Evolutionary conservation across 305 asterid genomes (phyloP), one percentile per base, ranked within the genome.

Genomic region (Rubia balearica): DNA sequence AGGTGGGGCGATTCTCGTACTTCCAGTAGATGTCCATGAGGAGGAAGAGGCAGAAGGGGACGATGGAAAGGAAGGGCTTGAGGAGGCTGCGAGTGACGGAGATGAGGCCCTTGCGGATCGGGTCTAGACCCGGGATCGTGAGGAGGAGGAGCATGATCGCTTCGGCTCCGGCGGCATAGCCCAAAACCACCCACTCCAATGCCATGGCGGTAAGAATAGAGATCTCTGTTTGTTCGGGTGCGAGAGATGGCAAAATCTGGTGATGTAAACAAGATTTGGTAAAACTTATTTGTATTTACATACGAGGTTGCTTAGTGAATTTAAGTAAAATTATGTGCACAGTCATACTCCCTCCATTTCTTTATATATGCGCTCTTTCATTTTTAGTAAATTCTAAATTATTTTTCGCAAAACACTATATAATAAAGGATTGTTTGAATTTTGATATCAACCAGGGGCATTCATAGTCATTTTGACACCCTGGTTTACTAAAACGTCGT

Each of bases 101-200:
- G 83, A 92, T 84, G n/a, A 92, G 85, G 22, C 98, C 97, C 72
- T 90, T 90, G 1, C 98, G 93, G 16, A 82, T 74, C 49, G 93
- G 80, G 78, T 84, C 82, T 14, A 90, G 87, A 6, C 93, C 95
- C 8, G 95, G 95, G 45, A 92, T n/a, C 63, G 98, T 92, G 12
- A 92, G 86, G 70, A 92, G 87, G 45, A 92, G 89, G 74, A 92
- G 87, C 97, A 92, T 87, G 75, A 92, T 84, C 7, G 96, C 97
- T 66, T 92, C 98, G 2, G 97, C 97, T 71, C 82, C 96, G 4
- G 98, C 97, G 68, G 95, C 94, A 78, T 92, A 92, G 77, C 98
- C 88, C 49, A 92, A 83, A 42, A 87, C 95, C 13, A 92, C 97
- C 97, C 98, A 92, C 66, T 92, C 96, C 74, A 92, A 73, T 11